phyloP scores from a whole-genome alignment of 2,329 filamentous ascomycete genomes.

The Elsinoe ampelina region DNA sequence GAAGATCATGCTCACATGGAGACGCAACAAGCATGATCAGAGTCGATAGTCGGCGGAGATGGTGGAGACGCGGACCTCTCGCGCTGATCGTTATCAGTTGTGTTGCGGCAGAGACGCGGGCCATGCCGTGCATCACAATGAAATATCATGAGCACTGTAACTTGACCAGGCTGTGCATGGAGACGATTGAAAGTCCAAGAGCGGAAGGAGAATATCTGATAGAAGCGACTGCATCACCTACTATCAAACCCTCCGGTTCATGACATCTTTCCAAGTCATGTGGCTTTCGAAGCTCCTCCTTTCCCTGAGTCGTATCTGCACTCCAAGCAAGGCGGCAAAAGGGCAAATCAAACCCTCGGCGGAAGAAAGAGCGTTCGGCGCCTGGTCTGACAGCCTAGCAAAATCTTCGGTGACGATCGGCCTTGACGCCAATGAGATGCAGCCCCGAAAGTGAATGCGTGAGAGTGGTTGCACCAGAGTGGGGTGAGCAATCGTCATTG shows the following conservation, averaged over 20 bases:
- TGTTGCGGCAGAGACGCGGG: neutral
- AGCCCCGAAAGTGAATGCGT: neutral
- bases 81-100: slow-evolving; percentile 5
- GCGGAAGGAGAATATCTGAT: no score
- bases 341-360: neutral
- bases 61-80: neutral
- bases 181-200: no score
- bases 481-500: slow-evolving; percentile 1
- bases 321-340: neutral
- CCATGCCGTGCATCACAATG: neutral
- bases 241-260: neutral
- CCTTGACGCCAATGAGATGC: neutral
- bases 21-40: neutral
- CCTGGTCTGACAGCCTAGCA: neutral
- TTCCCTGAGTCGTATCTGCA: neutral
- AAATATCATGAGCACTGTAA: neutral
- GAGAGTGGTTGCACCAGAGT: neutral
- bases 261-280: neutral
- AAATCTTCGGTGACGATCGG: neutral
- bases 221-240: neutral
- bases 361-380: neutral
- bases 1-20: slow-evolving; percentile 3
- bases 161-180: no score
- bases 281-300: no score
- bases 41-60: neutral